Evolutionary conservation across 805 yeast species (phyloP).

Genomic region (Maudiozyma saulgeensis): DNA sequence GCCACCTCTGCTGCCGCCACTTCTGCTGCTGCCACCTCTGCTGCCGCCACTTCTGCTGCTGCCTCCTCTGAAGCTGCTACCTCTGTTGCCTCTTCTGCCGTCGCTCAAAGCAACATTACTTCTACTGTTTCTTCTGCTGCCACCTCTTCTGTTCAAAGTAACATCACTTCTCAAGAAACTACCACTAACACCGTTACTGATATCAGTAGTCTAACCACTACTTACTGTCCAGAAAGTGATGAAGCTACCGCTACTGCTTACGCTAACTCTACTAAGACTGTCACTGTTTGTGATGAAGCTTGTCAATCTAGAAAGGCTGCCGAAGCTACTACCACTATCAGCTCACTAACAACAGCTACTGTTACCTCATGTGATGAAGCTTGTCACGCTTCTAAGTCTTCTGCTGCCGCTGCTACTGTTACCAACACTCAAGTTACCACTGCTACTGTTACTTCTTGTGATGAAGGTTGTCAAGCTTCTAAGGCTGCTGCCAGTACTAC

Average conservation of each 20-base stretch:
- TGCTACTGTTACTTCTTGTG: not conserved
- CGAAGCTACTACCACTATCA: not conserved
- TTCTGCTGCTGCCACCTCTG: not conserved
- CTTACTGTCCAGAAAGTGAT: not conserved
- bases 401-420: not conserved
- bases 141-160: not conserved
- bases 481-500: not conserved
- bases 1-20: not conserved
- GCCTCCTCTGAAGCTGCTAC: not conserved
- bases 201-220: not conserved
- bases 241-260: not conserved
- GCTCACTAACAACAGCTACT: not conserved
- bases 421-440: slow-evolving; percentile 3
- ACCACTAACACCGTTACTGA: not conserved
- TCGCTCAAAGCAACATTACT: not conserved
- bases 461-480: not conserved
- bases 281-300: not conserved
- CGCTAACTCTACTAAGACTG: slow-evolving; percentile 1
- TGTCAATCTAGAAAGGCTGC: not conserved
- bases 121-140: not conserved
- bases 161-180: not conserved
- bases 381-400: slow-evolving; percentile 1
- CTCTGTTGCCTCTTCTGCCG: not conserved
- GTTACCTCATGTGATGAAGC: not conserved
- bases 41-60: not conserved